Conservation (phyloP, 2,329 filamentous ascomycete genomes). For the Aspergillus cejpii region DNA sequence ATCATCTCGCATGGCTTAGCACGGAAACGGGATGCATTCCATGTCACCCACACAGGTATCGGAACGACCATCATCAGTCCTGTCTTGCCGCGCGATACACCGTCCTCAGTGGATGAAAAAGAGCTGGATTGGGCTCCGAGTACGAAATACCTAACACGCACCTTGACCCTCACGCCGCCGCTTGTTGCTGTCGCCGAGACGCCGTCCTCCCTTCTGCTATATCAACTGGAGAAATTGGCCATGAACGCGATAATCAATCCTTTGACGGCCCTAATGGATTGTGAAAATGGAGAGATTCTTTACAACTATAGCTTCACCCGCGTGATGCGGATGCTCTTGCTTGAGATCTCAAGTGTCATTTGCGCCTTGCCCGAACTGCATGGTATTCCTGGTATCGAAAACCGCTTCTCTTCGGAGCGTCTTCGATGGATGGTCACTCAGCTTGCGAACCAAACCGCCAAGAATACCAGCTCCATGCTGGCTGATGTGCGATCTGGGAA, state of each 20-base stretch:
- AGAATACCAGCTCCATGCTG: slow-evolving; percentile 61
- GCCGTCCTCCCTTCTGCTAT: slow-evolving; percentile 57
- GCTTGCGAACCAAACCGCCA: slow-evolving; percentile 49
- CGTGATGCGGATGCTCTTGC: slow-evolving; percentile 63
- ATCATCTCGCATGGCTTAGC: slow-evolving; percentile 56
- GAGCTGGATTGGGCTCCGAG: slow-evolving; percentile 32
- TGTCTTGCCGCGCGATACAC: slow-evolving; percentile 29
- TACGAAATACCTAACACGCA: slow-evolving; percentile 57
- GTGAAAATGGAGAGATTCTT: slow-evolving; percentile 64
- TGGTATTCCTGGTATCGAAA: slow-evolving; percentile 52
- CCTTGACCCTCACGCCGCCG: slow-evolving; percentile 55
- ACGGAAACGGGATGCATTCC: slow-evolving; percentile 42
- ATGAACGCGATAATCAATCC: slow-evolving; percentile 73
- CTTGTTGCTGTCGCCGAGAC: slow-evolving; percentile 56
- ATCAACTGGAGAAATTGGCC: slow-evolving; percentile 72
- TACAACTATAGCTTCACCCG: slow-evolving; percentile 59
- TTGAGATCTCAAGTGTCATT: slow-evolving; percentile 68
- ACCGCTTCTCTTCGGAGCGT: slow-evolving; percentile 55
- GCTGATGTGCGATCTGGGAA: slow-evolving; percentile 56
- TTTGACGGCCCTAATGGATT: slow-evolving; percentile 70
- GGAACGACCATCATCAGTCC: slow-evolving; percentile 55
- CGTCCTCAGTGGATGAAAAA: slow-evolving; percentile 16
- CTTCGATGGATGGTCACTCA: slow-evolving; percentile 55
- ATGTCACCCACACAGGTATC: slow-evolving; percentile 51
- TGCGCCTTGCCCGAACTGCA: slow-evolving; percentile 66